phyloP scores from a whole-genome alignment of 2,329 filamentous ascomycete genomes.

The Penicillium brevicompactum region DNA sequence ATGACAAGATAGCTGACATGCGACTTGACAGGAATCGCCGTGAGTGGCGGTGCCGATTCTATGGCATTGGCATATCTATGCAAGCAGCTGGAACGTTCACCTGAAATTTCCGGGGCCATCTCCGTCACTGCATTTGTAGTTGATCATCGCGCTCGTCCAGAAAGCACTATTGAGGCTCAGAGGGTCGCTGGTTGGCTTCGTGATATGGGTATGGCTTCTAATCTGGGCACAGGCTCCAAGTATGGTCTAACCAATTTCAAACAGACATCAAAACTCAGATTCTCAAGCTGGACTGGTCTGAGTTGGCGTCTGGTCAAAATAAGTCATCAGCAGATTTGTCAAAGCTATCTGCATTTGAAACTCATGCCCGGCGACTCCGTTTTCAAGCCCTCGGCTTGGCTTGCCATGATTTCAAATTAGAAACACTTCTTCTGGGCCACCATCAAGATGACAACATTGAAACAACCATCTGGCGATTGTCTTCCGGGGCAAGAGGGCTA shows the following conservation, averaged over 20 bases:
- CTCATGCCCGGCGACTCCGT: constrained; percentile 70
- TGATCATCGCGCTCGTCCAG: constrained; percentile 60
- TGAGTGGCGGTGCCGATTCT: constrained; percentile 95
- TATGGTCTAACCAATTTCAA: neutral
- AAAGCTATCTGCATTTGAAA: constrained; percentile 70
- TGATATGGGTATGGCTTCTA: constrained; percentile 42
- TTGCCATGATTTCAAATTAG: constrained; percentile 57
- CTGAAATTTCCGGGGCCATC: constrained; percentile 19
- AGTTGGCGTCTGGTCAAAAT: constrained; percentile 2
- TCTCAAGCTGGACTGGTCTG: constrained; percentile 56
- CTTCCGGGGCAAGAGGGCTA: constrained; percentile 66
- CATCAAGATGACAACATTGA: constrained; percentile 91
- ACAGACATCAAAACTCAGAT: constrained; percentile 39
- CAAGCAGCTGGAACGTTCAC: constrained; percentile 45
- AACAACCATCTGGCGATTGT: constrained; percentile 78
- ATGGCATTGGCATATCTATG: constrained; percentile 88
- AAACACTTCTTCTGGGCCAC: constrained; percentile 75
- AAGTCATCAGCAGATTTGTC: constrained; percentile 23
- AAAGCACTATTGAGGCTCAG: constrained; percentile 58
- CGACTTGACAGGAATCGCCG: constrained; percentile 65
- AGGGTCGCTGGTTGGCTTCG: constrained; percentile 51
- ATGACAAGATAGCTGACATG: constrained; percentile 3
- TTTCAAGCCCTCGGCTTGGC: constrained; percentile 70
- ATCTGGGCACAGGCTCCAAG: neutral
- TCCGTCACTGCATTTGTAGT: constrained; percentile 60